phyloP scores from a whole-genome alignment of 805 yeast species.

The Maudiozyma pseudohumilis region DNA sequence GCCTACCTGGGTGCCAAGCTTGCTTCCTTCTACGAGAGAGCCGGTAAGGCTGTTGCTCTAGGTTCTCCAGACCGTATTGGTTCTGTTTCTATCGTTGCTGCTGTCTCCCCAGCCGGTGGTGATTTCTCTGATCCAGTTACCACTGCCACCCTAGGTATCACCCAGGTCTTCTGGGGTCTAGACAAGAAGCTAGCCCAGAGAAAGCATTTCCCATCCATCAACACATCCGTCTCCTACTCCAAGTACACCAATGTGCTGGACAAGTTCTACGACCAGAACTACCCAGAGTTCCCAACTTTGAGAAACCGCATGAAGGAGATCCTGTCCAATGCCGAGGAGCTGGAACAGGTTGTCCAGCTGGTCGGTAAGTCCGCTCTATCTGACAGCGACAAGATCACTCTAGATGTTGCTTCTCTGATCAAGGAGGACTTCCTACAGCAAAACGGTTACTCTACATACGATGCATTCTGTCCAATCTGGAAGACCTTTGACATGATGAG shows the following conservation, averaged over 20 bases:
- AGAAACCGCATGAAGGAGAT: slow-evolving; percentile 93
- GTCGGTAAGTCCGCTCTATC: slow-evolving; percentile 98
- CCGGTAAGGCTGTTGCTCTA: slow-evolving; percentile 89
- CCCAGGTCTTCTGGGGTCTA: slow-evolving; percentile 99
- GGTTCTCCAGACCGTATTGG: slow-evolving; percentile 97
- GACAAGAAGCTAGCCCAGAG: slow-evolving; percentile 99
- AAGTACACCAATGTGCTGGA: slow-evolving; percentile 84
- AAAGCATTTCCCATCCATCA: slow-evolving; percentile 98
- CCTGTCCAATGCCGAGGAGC: slow-evolving; percentile 92
- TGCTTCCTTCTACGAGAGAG: slow-evolving; percentile 99
- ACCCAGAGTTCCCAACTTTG: slow-evolving; percentile 82
- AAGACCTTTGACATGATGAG: slow-evolving; percentile 98
- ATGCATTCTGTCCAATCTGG: slow-evolving; percentile 99
- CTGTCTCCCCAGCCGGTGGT: slow-evolving; percentile 99
- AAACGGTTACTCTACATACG: slow-evolving; percentile 97
- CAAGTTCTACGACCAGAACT: slow-evolving; percentile 75
- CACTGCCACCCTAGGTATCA: slow-evolving; percentile 94
- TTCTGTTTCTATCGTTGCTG: slow-evolving; percentile 98
- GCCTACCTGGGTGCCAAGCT: slow-evolving; percentile 98
- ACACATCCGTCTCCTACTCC: slow-evolving; percentile 92
- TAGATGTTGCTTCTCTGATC: slow-evolving; percentile 83
- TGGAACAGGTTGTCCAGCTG: slow-evolving; percentile 97
- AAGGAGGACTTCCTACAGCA: slow-evolving; percentile 98
- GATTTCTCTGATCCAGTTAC: slow-evolving; percentile 99
- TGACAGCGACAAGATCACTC: slow-evolving; percentile 91